These are phyloP conservation scores for Termitomyces titanicus DNA, from an alignment of 768 basidiomycete genomes.

Conservation along the genomic window DNA sequence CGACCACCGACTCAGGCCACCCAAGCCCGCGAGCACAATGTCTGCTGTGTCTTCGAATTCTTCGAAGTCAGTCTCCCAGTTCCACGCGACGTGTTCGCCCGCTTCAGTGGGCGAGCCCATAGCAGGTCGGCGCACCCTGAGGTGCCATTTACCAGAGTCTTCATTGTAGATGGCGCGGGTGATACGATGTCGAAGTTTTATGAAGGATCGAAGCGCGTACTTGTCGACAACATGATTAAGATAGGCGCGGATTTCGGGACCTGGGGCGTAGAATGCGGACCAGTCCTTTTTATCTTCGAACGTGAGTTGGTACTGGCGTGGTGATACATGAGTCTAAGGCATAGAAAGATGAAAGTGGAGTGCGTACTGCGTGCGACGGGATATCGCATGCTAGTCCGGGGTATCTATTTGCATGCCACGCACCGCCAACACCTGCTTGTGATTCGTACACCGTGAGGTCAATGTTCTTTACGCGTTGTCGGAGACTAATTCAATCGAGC, in stretches of 20 bases:
- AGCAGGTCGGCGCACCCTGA: slow-evolving; percentile 39
- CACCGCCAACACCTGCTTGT: slow-evolving; percentile 53
- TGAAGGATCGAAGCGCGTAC: slow-evolving; percentile 49
- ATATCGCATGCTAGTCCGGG: slow-evolving; percentile 23
- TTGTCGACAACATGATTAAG: slow-evolving; percentile 52
- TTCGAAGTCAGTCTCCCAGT: slow-evolving; percentile 27
- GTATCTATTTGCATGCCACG: slow-evolving; percentile 57
- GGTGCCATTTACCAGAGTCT: slow-evolving; percentile 49
- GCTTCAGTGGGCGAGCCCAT: slow-evolving; percentile 11
- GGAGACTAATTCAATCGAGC: slow-evolving; percentile 42
- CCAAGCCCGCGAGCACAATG: slow-evolving; percentile 53
- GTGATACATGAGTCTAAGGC: background rate
- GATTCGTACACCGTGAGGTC: slow-evolving; percentile 59
- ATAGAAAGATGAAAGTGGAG: background rate
- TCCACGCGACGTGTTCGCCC: slow-evolving; percentile 14
- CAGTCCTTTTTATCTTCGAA: slow-evolving; percentile 58
- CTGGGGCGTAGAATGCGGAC: slow-evolving; percentile 59
- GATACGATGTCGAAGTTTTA: slow-evolving; percentile 55
- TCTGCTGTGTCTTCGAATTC: slow-evolving; percentile 53
- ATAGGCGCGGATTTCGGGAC: slow-evolving; percentile 55
- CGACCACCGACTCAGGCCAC: slow-evolving; percentile 52
- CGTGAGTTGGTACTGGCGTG: slow-evolving; percentile 50
- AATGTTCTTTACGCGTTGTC: slow-evolving; percentile 50
- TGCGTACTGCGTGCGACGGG: slow-evolving; percentile 5
- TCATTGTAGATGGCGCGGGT: slow-evolving; percentile 49